phyloP scores from a whole-genome alignment of 2,329 filamentous ascomycete species.

The Blastomyces gilchristii region DNA sequence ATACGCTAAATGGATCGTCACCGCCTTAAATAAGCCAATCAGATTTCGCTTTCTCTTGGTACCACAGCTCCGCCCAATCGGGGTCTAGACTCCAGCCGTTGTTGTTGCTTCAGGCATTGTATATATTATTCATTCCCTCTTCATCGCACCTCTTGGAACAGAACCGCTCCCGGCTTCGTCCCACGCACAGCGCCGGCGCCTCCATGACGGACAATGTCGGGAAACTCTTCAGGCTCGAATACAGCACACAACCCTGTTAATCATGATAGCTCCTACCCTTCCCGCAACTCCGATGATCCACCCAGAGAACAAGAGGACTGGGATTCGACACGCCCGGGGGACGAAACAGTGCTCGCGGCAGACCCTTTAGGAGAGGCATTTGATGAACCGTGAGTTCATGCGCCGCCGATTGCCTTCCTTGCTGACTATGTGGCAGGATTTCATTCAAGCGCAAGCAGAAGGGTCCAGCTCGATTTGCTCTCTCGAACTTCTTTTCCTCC shows the following conservation, averaged over 20 bases:
- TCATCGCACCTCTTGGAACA: not conserved
- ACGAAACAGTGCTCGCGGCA: slow-evolving; percentile 17
- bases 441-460: slow-evolving; percentile 38
- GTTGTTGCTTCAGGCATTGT: too few species aligned
- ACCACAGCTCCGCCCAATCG: slow-evolving; percentile 19
- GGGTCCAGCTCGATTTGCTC: slow-evolving; percentile 29
- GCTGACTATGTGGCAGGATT: slow-evolving; percentile 23
- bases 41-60: slow-evolving; percentile 16
- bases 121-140: not conserved
- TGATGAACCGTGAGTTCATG: slow-evolving; percentile 27
- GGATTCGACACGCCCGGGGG: slow-evolving; percentile 16
- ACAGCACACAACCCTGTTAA: slow-evolving; percentile 5
- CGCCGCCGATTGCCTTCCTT: not conserved
- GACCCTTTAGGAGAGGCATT: slow-evolving; percentile 25
- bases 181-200: slow-evolving; percentile 5
- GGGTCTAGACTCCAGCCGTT: not conserved
- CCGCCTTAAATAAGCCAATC: slow-evolving; percentile 7
- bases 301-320: slow-evolving; percentile 18
- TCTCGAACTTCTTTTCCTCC: slow-evolving; percentile 32
- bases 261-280: not conserved
- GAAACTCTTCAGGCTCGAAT: slow-evolving; percentile 6
- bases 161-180: slow-evolving; percentile 4
- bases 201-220: slow-evolving; percentile 16
- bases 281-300: slow-evolving; percentile 12
- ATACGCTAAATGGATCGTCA: not conserved